phyloP scores from a whole-genome alignment of 805 yeast genomes.

The Starmerella ratchasimensis region DNA sequence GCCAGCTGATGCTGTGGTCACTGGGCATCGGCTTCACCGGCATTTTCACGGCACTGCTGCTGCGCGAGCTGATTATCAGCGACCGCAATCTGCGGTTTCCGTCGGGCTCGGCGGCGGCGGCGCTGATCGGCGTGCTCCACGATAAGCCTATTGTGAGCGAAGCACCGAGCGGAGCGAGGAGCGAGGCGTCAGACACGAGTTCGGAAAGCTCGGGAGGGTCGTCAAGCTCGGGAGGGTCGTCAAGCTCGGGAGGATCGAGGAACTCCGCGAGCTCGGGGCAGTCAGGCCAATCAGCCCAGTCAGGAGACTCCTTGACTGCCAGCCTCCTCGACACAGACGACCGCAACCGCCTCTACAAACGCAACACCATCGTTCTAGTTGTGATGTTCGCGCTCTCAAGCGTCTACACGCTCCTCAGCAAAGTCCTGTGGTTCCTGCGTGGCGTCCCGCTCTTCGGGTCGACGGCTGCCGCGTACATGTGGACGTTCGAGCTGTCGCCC shows the following conservation, averaged over 20 bases:
- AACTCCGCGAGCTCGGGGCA: too few relatives aligned
- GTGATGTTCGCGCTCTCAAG: constrained; percentile 59
- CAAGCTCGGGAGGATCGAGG: too few relatives aligned
- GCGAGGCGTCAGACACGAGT: constrained; percentile 4
- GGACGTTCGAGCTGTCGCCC: constrained; percentile 93
- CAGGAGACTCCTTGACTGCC: too few relatives aligned
- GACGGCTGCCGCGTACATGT: constrained; percentile 49
- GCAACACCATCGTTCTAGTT: constrained; percentile 47
- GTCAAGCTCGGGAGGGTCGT: constrained; percentile 5
- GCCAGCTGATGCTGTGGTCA: constrained; percentile 66
- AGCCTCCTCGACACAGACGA: constrained; percentile 7
- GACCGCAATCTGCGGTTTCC: constrained; percentile 83
- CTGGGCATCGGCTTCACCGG: constrained; percentile 85
- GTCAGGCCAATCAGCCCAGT: too few relatives aligned
- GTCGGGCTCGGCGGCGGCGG: constrained; percentile 92
- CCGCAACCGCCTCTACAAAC: constrained; percentile 19
- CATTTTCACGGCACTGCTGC: constrained; percentile 84
- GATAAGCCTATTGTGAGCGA: constrained; percentile 32
- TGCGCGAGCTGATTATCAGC: constrained; percentile 75
- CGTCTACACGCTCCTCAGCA: constrained; percentile 53
- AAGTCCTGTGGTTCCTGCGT: constrained; percentile 40
- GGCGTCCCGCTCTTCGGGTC: constrained; percentile 66
- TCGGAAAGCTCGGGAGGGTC: too few relatives aligned
- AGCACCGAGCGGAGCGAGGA: neutral
- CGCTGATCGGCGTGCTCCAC: constrained; percentile 76